These are phyloP conservation scores for Fagopyrum homotropicum DNA, from an alignment of 148 eudicot species.

Conservation along the genomic window DNA sequence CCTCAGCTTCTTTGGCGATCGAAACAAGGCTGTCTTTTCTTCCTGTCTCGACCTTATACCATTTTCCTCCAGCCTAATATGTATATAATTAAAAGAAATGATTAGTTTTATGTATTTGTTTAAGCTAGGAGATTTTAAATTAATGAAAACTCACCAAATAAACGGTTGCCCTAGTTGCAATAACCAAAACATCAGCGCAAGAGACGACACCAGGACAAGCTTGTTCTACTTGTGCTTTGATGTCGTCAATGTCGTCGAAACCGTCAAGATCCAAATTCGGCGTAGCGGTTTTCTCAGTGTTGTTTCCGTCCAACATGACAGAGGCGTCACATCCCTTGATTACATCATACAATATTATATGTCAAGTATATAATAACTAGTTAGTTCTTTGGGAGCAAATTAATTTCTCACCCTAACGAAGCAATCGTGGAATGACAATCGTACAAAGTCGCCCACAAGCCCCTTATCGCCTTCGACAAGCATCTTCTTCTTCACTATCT, in stretches of 20 bases:
- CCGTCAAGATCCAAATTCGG: constrained; percentile 69
- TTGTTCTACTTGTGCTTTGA: constrained; percentile 65
- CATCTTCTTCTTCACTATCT: background rate
- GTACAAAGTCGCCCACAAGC: background rate
- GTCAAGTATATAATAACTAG: no score
- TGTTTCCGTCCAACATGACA: constrained; percentile 45
- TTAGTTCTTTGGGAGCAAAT: no score
- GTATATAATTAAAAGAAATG: background rate
- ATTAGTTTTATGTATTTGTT: no score
- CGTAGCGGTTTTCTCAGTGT: constrained; percentile 64
- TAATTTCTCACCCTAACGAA: background rate
- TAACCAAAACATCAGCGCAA: constrained; percentile 72
- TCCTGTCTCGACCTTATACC: constrained; percentile 44
- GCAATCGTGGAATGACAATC: background rate
- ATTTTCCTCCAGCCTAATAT: constrained; percentile 41
- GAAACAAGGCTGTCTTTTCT: constrained; percentile 45
- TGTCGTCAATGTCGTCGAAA: constrained; percentile 65
- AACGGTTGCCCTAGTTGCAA: constrained; percentile 64
- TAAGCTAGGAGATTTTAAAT: no score
- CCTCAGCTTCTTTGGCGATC: constrained; percentile 16
- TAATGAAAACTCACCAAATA: constrained; percentile 33
- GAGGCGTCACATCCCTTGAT: constrained; percentile 81
- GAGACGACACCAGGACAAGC: constrained; percentile 74
- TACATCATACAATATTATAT: no score
- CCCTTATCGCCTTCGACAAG: background rate